Evolutionary conservation across 2,329 filamentous ascomycete genomes (phyloP), one percentile per base, ranked within the genome.

Genomic region (Mariannaea elegans): DNA sequence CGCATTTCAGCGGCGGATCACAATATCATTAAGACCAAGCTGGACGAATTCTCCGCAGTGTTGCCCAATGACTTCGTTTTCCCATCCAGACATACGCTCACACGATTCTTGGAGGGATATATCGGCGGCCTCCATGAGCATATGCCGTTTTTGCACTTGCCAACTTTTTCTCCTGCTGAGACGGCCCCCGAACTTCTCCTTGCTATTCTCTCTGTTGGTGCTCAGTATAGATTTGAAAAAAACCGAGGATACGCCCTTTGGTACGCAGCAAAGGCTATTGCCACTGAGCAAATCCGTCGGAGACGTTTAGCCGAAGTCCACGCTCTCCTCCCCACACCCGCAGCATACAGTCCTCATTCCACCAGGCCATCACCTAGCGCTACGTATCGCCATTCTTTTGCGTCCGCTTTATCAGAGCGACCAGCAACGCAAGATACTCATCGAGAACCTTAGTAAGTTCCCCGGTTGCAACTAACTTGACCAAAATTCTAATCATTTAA

Each of bases 21-120:
- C 67, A 80, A 77, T 4, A 75, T 81, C 10, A 86, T 89, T 54
- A 84, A 84, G 68, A 84, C 80, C 55, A 81, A 84, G n/a, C 73
- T 90, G 0, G 81, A 86, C 18, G 85, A 88, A 61, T 90, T 89
- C 63, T 84, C 85, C 1, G 79, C 82, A 1, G 83, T 88, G 4
- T 73, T 90, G 19, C 85, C 87, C 0, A 78, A 76, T 51, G 86
- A 87, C 65, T 92, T 92, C 64, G 82, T 86, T 3, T 84, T 92
- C 48, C 89, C 90, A 1, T 91, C 89, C 4, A 83, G 89, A 3
- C 84, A 91, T 65, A 90, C 90, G 0, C 72, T 92, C 24, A 88
- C 87, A 3, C 78, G 90, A 31, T 92, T 91, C 62, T 75, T 92
- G 29, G 88, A 90, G 59, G 89, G 88, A 1, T 92, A 91, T 66